Evolutionary conservation across 495 filamentous ascomycete species (phyloP).

Genomic region (Penicillium goetzii): DNA sequence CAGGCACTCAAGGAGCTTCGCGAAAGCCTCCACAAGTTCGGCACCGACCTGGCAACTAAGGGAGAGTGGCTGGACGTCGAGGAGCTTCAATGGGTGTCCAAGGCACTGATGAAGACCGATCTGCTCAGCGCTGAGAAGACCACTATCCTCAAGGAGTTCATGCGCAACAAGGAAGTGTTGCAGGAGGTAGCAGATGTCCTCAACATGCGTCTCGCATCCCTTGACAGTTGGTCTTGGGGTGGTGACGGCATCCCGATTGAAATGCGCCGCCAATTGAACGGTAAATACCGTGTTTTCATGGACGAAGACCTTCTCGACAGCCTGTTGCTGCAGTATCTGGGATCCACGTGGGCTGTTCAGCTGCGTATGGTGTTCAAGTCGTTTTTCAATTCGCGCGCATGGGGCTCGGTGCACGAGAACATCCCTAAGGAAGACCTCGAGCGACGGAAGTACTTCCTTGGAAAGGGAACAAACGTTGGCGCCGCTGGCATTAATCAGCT

Average conservation of each 20-base stretch:
- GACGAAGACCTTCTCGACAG: conserved; percentile 69
- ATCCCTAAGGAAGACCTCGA: conserved; percentile 50
- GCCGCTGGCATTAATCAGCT: conserved; percentile 35
- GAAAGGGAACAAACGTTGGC: conserved; percentile 16
- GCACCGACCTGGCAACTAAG: conserved; percentile 38
- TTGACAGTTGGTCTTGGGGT: conserved; percentile 66
- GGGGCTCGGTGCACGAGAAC: conserved; percentile 38
- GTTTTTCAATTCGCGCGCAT: conserved; percentile 41
- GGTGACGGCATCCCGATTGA: conserved; percentile 56
- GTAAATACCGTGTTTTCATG: conserved; percentile 64
- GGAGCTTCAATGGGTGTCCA: conserved; percentile 54
- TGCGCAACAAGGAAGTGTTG: conserved; percentile 56
- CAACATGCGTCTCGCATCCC: conserved; percentile 64
- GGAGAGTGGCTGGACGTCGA: conserved; percentile 39
- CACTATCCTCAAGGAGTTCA: conserved; percentile 61
- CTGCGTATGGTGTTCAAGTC: conserved; percentile 48
- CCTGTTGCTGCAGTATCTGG: conserved; percentile 67
- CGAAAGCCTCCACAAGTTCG: conserved; percentile 49
- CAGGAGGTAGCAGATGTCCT: conserved; percentile 67
- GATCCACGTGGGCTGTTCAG: conserved; percentile 61
- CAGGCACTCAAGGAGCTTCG: conserved; percentile 52
- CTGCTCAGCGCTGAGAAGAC: conserved; percentile 63
- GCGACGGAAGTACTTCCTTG: conserved; percentile 55
- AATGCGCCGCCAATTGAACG: conserved; percentile 64
- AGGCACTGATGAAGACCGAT: conserved; percentile 58